phyloP scores from a whole-genome alignment of 306 rosid species.

The Quercus suber region DNA sequence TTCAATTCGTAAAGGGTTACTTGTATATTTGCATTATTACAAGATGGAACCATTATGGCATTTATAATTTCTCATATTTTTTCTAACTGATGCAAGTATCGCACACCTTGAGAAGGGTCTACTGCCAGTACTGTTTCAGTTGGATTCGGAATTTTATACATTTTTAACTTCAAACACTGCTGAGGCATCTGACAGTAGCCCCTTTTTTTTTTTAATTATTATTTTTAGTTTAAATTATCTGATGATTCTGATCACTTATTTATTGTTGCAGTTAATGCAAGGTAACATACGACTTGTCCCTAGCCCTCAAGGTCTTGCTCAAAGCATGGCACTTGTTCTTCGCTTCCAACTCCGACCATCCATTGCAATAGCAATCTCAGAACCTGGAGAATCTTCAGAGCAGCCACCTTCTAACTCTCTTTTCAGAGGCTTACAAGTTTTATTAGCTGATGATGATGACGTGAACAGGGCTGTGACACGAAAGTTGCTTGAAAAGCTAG shows the following conservation, averaged over 20 bases:
- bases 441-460: conserved; percentile 78
- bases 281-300: conserved; percentile 86
- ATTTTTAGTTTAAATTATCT: neutral
- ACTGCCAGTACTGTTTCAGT: neutral
- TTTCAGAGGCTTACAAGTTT: conserved; percentile 70
- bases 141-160: neutral
- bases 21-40: neutral
- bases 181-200: neutral
- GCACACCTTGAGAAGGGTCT: neutral
- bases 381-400: conserved; percentile 74
- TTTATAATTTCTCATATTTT: neutral
- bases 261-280: conserved; percentile 83
- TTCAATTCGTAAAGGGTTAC: neutral
- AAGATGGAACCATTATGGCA: neutral
- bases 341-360: conserved; percentile 78
- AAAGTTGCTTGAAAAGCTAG: conserved; percentile 82
- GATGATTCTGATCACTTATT: conserved; percentile 12
- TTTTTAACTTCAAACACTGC: neutral
- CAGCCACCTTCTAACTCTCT: conserved; percentile 59
- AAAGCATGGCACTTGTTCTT: conserved; percentile 86
- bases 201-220: neutral
- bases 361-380: conserved; percentile 69
- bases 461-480: conserved; percentile 88
- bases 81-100: neutral
- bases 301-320: conserved; percentile 68